Base-by-base conservation (phyloP, 805 yeast genomes). In the Jamesozyma lodderae region DNA sequence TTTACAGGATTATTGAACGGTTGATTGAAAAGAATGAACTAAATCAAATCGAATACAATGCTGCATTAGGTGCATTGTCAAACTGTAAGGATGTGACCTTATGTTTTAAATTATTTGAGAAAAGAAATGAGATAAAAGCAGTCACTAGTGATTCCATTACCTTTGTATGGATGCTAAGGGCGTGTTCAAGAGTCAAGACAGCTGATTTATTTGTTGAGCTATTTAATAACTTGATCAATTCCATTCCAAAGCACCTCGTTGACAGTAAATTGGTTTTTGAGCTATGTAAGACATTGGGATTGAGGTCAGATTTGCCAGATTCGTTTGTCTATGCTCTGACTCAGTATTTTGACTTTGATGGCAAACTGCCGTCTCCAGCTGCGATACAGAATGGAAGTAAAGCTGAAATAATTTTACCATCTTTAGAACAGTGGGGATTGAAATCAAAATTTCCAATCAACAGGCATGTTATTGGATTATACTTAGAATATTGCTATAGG, bases 21-120 rank as follows among this genome's bases (percentile, higher is more conserved):
- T 53, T 63, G 25, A 52, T 62, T 2, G 49, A 51, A 23, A 57
- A 52, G n/a, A 38, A 52, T 3, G 45, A 50, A 4, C 44, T 69
- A 7, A 64, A 69, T 22, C 55, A 56, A 16, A 64, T 62, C 6
- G 74, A 69, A 45, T 60, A 67, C 15, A 74, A 73, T 47, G 60
- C 77, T 19, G 68, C 66, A 0, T 47, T 74, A 36, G 58, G 64
- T 20, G 73, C 75, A 0, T 44, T 73, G 21, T 47, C 70, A 35
- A 65, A 63, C 36, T 64, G 72, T 23, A 49, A 45, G 5, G 67
- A 68, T 40, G 56, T 64, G 10, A 60, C 60, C 0, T 44, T 54
- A 10, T 67, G 69, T 0, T 53, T 70, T 32, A 52, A 62, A n/a
- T 44, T 72, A 4, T 67, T 60, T 43, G 64, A 69, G 6, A 34